A percentile compares a stretch with the other conserved stretches of the same genome.
Evolutionary conservation across 768 basidiomycete genomes (phyloP).

Genomic region (Russula brevipes): DNA sequence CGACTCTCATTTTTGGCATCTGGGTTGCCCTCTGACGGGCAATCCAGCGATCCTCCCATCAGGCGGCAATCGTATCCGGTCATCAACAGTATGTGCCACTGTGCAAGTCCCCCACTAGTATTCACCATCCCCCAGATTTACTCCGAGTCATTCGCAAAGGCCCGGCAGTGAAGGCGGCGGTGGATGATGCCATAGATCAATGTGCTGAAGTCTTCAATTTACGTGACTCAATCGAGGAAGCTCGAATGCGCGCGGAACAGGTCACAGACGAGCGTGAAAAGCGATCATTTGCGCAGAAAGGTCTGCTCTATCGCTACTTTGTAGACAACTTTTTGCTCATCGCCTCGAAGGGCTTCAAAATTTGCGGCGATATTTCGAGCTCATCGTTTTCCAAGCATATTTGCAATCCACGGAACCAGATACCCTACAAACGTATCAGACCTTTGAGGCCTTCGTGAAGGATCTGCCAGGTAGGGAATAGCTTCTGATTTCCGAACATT

Average conservation of each 20-base stretch:
- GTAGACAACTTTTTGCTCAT: background rate
- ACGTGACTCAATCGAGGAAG: slow-evolving; percentile 83
- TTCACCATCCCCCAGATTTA: slow-evolving; percentile 46
- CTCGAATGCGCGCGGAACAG: slow-evolving; percentile 71
- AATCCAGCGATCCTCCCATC: slow-evolving; percentile 28
- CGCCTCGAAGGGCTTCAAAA: slow-evolving; percentile 59
- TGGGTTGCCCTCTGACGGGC: slow-evolving; percentile 34
- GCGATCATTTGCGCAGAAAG: slow-evolving; percentile 62
- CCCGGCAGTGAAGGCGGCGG: slow-evolving; percentile 73
- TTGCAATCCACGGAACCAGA: slow-evolving; percentile 77
- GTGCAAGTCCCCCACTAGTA: slow-evolving; percentile 10
- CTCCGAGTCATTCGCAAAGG: slow-evolving; percentile 85
- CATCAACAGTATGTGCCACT: slow-evolving; percentile 68
- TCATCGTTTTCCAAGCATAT: slow-evolving; percentile 88
- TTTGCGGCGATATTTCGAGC: slow-evolving; percentile 76
- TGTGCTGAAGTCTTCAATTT: slow-evolving; percentile 81
- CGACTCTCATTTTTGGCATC: slow-evolving; percentile 44
- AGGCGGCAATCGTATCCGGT: slow-evolving; percentile 69
- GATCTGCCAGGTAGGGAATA: slow-evolving; percentile 65
- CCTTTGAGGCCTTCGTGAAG: slow-evolving; percentile 78
- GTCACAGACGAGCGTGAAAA: slow-evolving; percentile 67
- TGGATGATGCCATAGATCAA: slow-evolving; percentile 85
- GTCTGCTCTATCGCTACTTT: slow-evolving; percentile 34
- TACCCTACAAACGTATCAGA: slow-evolving; percentile 67
- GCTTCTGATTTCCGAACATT: slow-evolving; percentile 46